Evolutionary conservation across 345 rosid genomes (phyloP).

Genomic region (Psidium friedrichsthalianum): DNA sequence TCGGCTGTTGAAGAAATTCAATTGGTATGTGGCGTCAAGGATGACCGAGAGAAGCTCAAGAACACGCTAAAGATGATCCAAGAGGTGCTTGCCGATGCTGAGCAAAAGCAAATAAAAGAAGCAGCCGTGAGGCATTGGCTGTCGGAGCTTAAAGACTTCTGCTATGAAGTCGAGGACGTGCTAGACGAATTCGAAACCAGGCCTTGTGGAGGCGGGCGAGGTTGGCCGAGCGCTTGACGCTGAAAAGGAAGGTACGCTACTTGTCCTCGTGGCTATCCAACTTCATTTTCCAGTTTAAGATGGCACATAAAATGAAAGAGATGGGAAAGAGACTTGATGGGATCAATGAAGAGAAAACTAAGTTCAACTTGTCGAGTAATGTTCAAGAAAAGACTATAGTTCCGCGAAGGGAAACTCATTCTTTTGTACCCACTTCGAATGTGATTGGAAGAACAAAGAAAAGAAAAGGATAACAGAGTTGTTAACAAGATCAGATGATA

Average conservation of each 20-base stretch:
- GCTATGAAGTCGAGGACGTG: constrained; percentile 6
- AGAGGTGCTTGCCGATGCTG: neutral
- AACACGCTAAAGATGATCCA: neutral
- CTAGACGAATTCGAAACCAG: constrained; percentile 3
- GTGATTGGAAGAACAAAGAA: constrained; percentile 10
- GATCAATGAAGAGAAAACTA: neutral
- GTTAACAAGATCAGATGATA: neutral
- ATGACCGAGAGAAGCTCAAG: constrained; percentile 1
- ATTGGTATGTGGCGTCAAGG: neutral
- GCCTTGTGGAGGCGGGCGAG: neutral
- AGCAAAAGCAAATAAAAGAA: constrained; percentile 1
- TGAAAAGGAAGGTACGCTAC: neutral
- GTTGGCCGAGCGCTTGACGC: neutral
- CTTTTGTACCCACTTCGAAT: constrained; percentile 2
- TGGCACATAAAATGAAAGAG: neutral
- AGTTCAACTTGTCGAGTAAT: neutral
- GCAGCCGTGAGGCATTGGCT: neutral
- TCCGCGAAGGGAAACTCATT: constrained; percentile 1
- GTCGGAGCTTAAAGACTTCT: constrained; percentile 1
- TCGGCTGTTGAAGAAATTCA: neutral
- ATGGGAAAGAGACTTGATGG: neutral
- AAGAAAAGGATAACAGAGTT: neutral
- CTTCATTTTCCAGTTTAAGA: neutral
- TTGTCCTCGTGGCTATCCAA: neutral
- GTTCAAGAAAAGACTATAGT: neutral